phyloP scores from a whole-genome alignment of 1,139 yeast species.

The Yamadazyma blattariae region DNA sequence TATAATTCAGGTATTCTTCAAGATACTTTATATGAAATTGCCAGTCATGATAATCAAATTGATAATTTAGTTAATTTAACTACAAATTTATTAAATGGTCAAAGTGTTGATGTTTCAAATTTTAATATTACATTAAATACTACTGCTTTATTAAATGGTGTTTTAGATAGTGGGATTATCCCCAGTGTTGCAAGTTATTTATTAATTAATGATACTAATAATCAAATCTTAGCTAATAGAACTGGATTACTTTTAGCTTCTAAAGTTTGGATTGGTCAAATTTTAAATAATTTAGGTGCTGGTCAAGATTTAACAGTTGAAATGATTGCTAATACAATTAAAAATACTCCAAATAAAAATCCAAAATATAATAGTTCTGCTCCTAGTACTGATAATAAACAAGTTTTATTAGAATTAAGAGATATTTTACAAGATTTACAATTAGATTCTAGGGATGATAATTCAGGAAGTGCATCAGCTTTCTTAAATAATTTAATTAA shows the following conservation, averaged over 20 bases:
- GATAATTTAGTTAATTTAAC: conserved; percentile 21
- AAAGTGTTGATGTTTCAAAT: conserved; percentile 1
- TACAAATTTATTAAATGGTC: conserved; percentile 13
- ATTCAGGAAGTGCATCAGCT: conserved; percentile 32
- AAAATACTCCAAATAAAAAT: conserved; percentile 24
- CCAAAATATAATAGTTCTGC: conserved; percentile 15
- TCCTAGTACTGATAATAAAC: conserved; percentile 6
- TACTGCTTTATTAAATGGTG: conserved; percentile 17
- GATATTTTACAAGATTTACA: not conserved
- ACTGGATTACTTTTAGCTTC: conserved; percentile 24
- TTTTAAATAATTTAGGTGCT: conserved; percentile 31
- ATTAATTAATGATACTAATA: conserved; percentile 28
- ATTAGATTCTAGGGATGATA: conserved; percentile 10
- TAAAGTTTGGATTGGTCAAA: conserved; percentile 26
- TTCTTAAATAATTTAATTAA: conserved; percentile 33
- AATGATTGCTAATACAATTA: conserved; percentile 25
- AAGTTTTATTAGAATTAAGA: conserved; percentile 12
- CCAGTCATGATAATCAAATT: conserved; percentile 20
- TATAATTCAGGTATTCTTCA: conserved; percentile 29
- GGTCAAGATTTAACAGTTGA: conserved; percentile 28
- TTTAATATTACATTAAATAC: conserved; percentile 22
- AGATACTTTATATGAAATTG: conserved; percentile 28
- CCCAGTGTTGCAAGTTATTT: conserved; percentile 22
- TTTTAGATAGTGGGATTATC: conserved; percentile 26
- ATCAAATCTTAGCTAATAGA: conserved; percentile 22